These are phyloP conservation scores for Backusella tarrabulga DNA, from an alignment of 192 early-diverging fungal genomes.

Conservation along the genomic window DNA sequence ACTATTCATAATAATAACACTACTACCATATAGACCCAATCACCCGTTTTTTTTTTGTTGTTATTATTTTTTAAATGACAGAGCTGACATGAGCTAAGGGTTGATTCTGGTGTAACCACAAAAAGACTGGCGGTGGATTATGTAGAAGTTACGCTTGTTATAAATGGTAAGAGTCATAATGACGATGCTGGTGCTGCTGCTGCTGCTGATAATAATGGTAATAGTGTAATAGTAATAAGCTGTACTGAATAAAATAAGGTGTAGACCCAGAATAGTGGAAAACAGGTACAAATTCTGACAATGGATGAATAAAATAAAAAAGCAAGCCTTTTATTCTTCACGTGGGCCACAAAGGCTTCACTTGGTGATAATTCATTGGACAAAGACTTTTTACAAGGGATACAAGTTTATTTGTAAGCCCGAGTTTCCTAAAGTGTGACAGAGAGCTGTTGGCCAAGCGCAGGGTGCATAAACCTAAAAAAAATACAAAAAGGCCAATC, in stretches of 20 bases:
- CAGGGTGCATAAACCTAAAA: slow-evolving; percentile 2
- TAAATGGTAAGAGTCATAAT: background rate
- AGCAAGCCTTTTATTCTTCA: background rate
- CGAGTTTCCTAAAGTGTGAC: background rate
- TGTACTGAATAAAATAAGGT: background rate
- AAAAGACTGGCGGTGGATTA: background rate
- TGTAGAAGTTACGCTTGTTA: background rate
- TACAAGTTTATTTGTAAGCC: background rate
- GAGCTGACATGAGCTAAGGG: background rate
- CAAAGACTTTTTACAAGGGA: background rate
- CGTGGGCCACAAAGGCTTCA: background rate
- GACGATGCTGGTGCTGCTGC: background rate
- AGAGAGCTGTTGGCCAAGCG: background rate
- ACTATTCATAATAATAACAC: background rate
- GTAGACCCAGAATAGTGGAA: background rate
- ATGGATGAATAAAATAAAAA: background rate
- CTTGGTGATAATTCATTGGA: background rate
- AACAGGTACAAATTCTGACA: background rate
- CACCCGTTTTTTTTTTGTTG: background rate
- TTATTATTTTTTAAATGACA: background rate
- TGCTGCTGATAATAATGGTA: background rate
- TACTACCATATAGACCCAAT: background rate
- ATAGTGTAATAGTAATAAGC: background rate
- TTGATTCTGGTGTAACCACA: background rate
- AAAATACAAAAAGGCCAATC: background rate